Conservation (phyloP, 176 grass and related monocot genomes). For the Neostapfia colusana region DNA sequence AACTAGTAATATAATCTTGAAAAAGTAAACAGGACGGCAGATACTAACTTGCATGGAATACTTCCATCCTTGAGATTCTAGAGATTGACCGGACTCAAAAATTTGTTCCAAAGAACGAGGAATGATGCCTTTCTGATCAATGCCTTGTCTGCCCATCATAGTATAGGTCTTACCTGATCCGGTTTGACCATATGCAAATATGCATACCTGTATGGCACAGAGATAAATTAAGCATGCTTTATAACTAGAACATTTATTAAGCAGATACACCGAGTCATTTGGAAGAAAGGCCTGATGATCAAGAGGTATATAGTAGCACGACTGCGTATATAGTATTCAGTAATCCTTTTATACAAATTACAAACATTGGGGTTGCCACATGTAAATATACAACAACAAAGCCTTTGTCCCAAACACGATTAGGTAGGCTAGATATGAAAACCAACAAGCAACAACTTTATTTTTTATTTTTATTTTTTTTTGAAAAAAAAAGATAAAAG, state of each 20-base stretch:
- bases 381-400: too few relatives aligned
- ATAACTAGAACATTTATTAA: background rate
- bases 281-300: background rate
- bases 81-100: constrained; percentile 62
- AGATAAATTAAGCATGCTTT: constrained; percentile 22
- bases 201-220: constrained; percentile 65
- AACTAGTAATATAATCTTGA: background rate
- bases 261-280: background rate
- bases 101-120: constrained; percentile 94
- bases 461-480: too few relatives aligned
- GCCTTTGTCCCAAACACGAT: too few relatives aligned
- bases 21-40: background rate
- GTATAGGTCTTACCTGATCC: constrained; percentile 99
- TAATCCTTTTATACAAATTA: too few relatives aligned
- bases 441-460: too few relatives aligned
- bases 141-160: constrained; percentile 79
- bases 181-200: constrained; percentile 99
- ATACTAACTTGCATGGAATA: constrained; percentile 73
- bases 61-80: constrained; percentile 87
- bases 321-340: too few relatives aligned
- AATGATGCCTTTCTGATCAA: constrained; percentile 73
- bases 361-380: background rate
- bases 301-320: background rate
- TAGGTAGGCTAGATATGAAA: too few relatives aligned
- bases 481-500: too few relatives aligned